Evolutionary conservation across 306 rosid species (phyloP).

Genomic region (Urtica urens): DNA sequence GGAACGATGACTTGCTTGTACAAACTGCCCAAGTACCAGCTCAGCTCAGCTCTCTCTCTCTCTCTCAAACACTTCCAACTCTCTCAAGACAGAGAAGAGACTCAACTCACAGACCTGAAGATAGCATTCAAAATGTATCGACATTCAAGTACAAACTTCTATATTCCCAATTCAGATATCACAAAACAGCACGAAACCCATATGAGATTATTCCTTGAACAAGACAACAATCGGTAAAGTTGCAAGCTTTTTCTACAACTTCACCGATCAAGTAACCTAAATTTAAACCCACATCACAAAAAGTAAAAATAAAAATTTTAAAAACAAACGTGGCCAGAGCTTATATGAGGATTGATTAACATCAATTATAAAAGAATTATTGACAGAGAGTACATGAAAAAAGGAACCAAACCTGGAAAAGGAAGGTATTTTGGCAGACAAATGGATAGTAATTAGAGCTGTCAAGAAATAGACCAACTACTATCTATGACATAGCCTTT

Average conservation of each 20-base stretch:
- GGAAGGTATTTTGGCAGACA: constrained; percentile 20
- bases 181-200: constrained; percentile 9
- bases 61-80: neutral
- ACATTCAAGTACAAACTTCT: constrained; percentile 16
- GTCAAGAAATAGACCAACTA: neutral
- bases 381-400: constrained; percentile 1
- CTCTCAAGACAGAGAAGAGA: constrained; percentile 1
- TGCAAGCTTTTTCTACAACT: constrained; percentile 4
- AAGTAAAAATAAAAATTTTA: neutral
- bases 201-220: constrained; percentile 15
- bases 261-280: constrained; percentile 8
- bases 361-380: constrained; percentile 7
- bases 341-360: neutral
- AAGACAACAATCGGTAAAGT: constrained; percentile 12
- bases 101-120: constrained; percentile 11
- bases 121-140: constrained; percentile 8
- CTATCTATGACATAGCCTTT: neutral
- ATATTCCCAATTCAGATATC: constrained; percentile 18
- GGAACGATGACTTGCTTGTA: no score
- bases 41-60: no score
- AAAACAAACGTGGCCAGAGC: no score
- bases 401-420: constrained; percentile 17
- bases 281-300: constrained; percentile 9
- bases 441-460: neutral
- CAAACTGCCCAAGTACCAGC: no score